Evolutionary conservation across 495 filamentous ascomycete species (phyloP).

Genomic region (Podospora conica): DNA sequence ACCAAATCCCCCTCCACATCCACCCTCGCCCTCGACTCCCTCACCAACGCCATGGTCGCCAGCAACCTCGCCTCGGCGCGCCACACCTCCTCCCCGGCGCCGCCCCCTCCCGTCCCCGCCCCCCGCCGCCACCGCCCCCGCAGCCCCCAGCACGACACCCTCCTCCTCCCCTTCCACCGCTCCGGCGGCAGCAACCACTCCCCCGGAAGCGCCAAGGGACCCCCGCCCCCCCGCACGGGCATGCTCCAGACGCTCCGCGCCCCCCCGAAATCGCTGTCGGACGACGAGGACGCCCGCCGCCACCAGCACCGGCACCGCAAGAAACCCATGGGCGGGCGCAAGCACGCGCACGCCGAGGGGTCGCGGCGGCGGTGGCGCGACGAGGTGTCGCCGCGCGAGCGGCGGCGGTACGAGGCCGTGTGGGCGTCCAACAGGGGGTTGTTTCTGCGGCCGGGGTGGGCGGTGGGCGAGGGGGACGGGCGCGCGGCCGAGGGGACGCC

Average conservation of each 20-base stretch:
- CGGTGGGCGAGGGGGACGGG: not conserved
- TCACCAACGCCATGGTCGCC: constrained; percentile 74
- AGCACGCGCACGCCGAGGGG: constrained; percentile 84
- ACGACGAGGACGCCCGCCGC: constrained; percentile 47
- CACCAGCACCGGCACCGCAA: constrained; percentile 40
- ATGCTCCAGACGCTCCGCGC: constrained; percentile 72
- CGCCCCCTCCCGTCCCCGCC: constrained; percentile 25
- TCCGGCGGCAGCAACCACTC: constrained; percentile 49
- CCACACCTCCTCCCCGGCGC: constrained; percentile 21
- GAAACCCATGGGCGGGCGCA: constrained; percentile 36
- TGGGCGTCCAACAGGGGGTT: constrained; percentile 90
- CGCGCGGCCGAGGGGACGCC: constrained; percentile 8
- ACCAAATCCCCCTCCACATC: constrained; percentile 3
- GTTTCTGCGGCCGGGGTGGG: constrained; percentile 18
- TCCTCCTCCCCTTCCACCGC: constrained; percentile 30
- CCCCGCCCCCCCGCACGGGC: constrained; percentile 29
- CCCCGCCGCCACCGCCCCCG: constrained; percentile 31
- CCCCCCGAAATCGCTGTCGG: constrained; percentile 46
- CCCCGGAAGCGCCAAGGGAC: constrained; percentile 38
- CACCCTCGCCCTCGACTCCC: constrained; percentile 35
- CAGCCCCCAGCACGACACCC: constrained; percentile 39
- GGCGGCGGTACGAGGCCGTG: constrained; percentile 90
- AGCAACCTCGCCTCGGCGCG: constrained; percentile 72
- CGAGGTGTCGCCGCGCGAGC: constrained; percentile 66
- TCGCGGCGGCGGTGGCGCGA: constrained; percentile 78